Evolutionary conservation across 2,329 filamentous ascomycete genomes (phyloP), one percentile per base, ranked within the genome.

Genomic region (Cercospora sp.): DNA sequence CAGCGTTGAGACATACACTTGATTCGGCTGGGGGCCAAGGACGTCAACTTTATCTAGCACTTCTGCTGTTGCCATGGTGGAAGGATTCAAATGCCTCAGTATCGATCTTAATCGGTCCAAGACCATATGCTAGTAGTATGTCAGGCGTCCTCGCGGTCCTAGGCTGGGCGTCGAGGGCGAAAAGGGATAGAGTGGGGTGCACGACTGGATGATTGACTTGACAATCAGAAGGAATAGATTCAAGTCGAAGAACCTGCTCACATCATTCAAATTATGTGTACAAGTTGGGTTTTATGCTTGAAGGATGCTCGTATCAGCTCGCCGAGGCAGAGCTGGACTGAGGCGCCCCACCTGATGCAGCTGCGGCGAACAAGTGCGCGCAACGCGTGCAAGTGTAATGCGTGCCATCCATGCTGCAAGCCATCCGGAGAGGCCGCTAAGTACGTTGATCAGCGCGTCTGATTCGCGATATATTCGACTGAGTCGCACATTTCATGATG

Each of bases 31-130:
- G n/a, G 69, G 69, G 16, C 70, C 70, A 13, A 70, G 53, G 13
- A 70, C 39, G 53, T 72, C 70, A 20, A 69, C 69, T 48, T 69
- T 68, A 5, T 64, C 33, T 10, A 69, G 65, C 4, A 71, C 69
- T 9, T 69, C 69, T 59, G 69, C 67, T 20, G 70, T 71, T 18
- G 70, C 67, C 70, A 72, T 72, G n/a, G 13, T 16, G 26, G 62
- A 30, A 2, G 13, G 10, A 7, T 30, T 30, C 12, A 30, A 33
- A 33, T 48, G 42, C 23, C 23, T 18, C 20, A 53, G 16, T 18
- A 63, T 31, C 26, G 26, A 51, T 23, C n/a, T 28, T 13, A 63
- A 9, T 28, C 36, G 23, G n/a, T 20, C 45, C 23, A 57, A 23
- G 18, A 31, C 28, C 45, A 55, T 59, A 36, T 58, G 30, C 30